Evolutionary conservation across 208 protist species (phyloP).

Genomic region (Trypanosoma mega): DNA sequence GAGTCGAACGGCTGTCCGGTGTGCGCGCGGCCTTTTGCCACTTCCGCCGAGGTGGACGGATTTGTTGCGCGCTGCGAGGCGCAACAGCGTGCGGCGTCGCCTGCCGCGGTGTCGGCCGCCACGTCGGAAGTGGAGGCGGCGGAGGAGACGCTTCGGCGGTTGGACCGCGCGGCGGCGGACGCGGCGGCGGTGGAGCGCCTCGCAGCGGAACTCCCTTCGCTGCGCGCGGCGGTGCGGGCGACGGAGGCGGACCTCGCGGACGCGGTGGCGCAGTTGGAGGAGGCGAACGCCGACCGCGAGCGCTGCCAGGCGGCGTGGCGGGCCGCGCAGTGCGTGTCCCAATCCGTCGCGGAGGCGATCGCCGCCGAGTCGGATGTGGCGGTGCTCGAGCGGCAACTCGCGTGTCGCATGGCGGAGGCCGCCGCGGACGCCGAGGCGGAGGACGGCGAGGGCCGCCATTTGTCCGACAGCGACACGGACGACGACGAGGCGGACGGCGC

Average conservation of each 20-base stretch:
- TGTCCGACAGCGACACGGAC: slow-evolving; percentile 36
- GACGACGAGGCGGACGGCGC: no score
- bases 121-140: slow-evolving; percentile 20
- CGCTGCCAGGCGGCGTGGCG: not conserved
- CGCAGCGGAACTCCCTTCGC: not conserved
- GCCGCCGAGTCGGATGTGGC: slow-evolving; percentile 24
- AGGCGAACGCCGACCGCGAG: not conserved
- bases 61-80: slow-evolving; percentile 48
- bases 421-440: slow-evolving; percentile 36
- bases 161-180: slow-evolving; percentile 15
- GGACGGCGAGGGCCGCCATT: not conserved
- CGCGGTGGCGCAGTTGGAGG: slow-evolving; percentile 6
- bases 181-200: no score
- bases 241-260: slow-evolving; percentile 11
- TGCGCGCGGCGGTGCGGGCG: not conserved
- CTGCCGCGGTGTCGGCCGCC: slow-evolving; percentile 33
- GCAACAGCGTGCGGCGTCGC: slow-evolving; percentile 32
- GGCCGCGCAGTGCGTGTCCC: slow-evolving; percentile 8
- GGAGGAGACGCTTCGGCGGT: slow-evolving; percentile 14
- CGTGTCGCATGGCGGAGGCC: not conserved
- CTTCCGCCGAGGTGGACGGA: slow-evolving; percentile 15
- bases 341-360: slow-evolving; percentile 12
- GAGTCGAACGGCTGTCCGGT: slow-evolving; percentile 47
- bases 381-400: slow-evolving; percentile 21
- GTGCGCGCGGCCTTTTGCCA: slow-evolving; percentile 58